Evolutionary conservation across 164 flowering plant genomes (phyloP), one percentile per base, ranked within the genome.

Genomic region (Stephania cephalantha): DNA sequence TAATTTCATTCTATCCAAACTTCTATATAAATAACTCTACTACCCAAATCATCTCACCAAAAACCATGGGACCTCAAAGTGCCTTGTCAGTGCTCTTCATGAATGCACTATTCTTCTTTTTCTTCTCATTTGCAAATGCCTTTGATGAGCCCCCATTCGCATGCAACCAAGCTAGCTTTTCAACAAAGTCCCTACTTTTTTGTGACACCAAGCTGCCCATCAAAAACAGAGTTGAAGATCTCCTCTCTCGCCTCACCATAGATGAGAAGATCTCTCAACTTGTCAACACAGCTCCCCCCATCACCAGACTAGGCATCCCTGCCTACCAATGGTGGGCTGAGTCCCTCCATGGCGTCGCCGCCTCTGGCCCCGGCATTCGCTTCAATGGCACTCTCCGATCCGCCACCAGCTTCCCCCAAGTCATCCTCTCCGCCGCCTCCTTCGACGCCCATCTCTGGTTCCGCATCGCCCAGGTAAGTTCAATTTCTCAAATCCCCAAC

Each of bases 311-410:
- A 15, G 91, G 97, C 22, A 80, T 92, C 80, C 96, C 97, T 6
- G 79, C 81, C 20, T 95, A 89, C 78, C 79, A 92, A 78, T 95
- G 98, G 98, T 92, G 98, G 97, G 90, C 94, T 8, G 95, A 91
- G 77, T 83, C 95, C 0, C 71, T 90, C n/a, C 94, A 91, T 81
- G 94, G 94, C 22, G 89, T 93, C 0, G 74, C 91, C 71, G 25
- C 53, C 30, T 80, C 35, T 0, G 90, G 91, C 17, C 73, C 1
- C 15, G 94, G 97, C 6, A 82, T 89, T 53, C 64, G 35, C 2
- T 83, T 91, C 79, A 76, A 81, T 29, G 93, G 94, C 0, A 71
- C 83, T 17, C 85, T 94, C 46, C 68, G 25, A 1, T 78, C 84
- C 45, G 97, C 96, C 67, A 92, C 96, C 6, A 90, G 93, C 83